Evolutionary conservation across 2,329 filamentous ascomycete species (phyloP).

Genomic region (Stagonosporopsis rhizophila): DNA sequence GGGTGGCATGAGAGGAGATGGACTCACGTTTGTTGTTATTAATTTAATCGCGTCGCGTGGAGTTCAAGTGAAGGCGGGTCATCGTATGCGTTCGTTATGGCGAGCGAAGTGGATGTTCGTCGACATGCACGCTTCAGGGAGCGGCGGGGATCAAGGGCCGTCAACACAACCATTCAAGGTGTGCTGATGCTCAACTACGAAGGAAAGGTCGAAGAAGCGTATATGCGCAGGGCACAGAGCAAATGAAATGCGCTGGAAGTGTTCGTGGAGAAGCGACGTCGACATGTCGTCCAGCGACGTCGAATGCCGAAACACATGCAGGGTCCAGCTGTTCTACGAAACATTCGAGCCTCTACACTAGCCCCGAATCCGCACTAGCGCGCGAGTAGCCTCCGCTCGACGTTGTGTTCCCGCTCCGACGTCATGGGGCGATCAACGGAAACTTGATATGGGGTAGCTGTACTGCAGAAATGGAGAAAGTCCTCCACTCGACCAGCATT

Average conservation of each 20-base stretch:
- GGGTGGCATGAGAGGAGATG: conserved; percentile 18
- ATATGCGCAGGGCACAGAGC: conserved; percentile 2
- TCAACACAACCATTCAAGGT: conserved; percentile 14
- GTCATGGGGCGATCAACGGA: conserved; percentile 27
- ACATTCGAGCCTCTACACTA: conserved; percentile 3
- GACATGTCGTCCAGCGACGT: conserved; percentile 16
- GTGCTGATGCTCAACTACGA: neutral
- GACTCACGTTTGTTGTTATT: conserved; percentile 34
- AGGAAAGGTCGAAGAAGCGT: neutral
- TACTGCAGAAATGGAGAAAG: neutral
- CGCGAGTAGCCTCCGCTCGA: conserved; percentile 16
- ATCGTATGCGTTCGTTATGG: conserved; percentile 33
- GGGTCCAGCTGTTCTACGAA: conserved; percentile 23
- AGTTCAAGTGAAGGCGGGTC: conserved; percentile 35
- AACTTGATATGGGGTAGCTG: conserved; percentile 19
- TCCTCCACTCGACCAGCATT: neutral
- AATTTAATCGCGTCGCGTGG: conserved; percentile 20
- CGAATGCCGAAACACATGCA: conserved; percentile 31
- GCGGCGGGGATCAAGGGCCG: conserved; percentile 7
- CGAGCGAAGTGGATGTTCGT: conserved; percentile 25
- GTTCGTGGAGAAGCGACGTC: conserved; percentile 6
- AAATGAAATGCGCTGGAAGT: conserved; percentile 6
- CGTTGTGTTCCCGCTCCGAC: conserved; percentile 18
- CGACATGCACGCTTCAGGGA: conserved; percentile 26
- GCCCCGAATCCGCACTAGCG: conserved; percentile 23